These are phyloP conservation scores for Sporisorium exsertum DNA, from an alignment of 1,284 basidiomycete genomes.

Conservation along the genomic window DNA sequence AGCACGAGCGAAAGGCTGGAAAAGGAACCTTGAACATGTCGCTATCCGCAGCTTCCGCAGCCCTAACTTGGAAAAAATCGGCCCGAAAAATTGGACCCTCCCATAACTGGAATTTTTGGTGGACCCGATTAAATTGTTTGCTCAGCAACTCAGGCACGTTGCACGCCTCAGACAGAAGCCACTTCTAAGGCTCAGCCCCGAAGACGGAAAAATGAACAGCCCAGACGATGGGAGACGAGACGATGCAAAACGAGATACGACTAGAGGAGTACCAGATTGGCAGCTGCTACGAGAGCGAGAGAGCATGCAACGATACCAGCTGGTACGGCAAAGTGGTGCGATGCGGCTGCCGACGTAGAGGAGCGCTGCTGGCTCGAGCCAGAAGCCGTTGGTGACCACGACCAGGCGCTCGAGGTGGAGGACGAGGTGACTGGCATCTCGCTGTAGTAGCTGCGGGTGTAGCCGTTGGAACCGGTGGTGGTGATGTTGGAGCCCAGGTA, in stretches of 20 bases:
- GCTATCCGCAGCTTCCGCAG: no score
- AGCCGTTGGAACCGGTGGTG: conserved; percentile 27
- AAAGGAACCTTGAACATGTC: no score
- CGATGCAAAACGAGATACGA: background rate
- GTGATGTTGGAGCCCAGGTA: conserved; percentile 28
- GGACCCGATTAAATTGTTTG: background rate
- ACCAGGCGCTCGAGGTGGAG: conserved; percentile 14
- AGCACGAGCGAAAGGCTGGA: no score
- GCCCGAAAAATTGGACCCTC: no score
- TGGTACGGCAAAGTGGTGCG: conserved; percentile 12
- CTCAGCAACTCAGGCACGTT: background rate
- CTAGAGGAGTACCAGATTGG: conserved; percentile 9
- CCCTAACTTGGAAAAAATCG: no score
- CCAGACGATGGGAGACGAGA: background rate
- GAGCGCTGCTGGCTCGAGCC: conserved; percentile 18
- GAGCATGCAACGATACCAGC: conserved; percentile 15
- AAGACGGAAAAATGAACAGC: background rate
- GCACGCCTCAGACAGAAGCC: background rate
- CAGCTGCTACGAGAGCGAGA: conserved; percentile 7
- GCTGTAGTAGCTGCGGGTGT: conserved; percentile 25
- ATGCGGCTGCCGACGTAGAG: conserved; percentile 11
- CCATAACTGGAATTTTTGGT: no score
- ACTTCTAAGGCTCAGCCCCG: background rate
- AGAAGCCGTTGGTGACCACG: conserved; percentile 19
- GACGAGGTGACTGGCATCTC: conserved; percentile 19